Evolutionary conservation across 768 basidiomycete species (phyloP), one percentile per base, ranked within the genome.

Genomic region (Lyophyllum decastes): DNA sequence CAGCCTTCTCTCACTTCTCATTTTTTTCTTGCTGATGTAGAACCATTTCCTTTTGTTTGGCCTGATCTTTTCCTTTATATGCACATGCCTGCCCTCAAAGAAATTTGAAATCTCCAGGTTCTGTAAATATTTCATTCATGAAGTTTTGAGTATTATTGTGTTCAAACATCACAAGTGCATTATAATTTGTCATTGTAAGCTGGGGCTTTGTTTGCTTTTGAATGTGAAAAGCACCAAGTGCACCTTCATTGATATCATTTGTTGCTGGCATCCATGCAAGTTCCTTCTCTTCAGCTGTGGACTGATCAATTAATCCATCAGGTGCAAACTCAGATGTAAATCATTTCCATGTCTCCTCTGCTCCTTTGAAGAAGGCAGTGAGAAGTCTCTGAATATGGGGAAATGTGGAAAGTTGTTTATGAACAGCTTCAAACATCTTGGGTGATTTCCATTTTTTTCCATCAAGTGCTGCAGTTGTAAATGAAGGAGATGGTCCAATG

Each of bases 331-430:
- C 67, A 12, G 55, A 40, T 12, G 45, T 49, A 56, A 70, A 72
- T 0, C 59, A 46, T 11, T 44, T 46, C 65, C 68, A 67, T 9
- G 68, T 67, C 1, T 50, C 54, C 17, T 49, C 41, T 9, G 72
- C 65, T 2, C 71, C 72, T 25, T 55, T 22, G 14, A 70, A 66
- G 49, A 72, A 73, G 22, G 64, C 64, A 22, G 66, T 46, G 8
- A 71, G 54, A 4, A 52, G 24, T 9, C 26, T 33, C 38, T 59
- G n/a, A 5, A 72, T 41, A 47, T 67, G 48, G 17, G 64, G 63
- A 3, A 71, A 54, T 0, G 12, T 6, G 14, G 52, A 35, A 2
- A 50, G 11, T 3, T 55, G 19, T 17, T 26, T 19, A 24, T 58
- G 61, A 26, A 68, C 56, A 11, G 58, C 55, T 30, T 58, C 58